Evolutionary conservation across 2,329 filamentous ascomycete genomes (phyloP).

Genomic region (Colletotrichum viniferum): DNA sequence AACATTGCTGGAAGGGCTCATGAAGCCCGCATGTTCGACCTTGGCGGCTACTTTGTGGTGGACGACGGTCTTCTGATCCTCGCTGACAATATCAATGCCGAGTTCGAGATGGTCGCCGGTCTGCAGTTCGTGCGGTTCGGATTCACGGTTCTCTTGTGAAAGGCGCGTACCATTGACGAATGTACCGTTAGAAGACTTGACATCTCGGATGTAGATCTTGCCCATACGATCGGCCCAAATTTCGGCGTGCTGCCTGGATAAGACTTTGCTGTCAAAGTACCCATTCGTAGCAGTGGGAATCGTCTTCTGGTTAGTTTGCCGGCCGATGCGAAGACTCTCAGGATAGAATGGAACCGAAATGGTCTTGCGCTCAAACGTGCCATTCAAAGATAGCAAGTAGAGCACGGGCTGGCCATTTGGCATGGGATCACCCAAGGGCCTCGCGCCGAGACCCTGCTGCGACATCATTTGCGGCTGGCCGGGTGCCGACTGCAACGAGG

Average conservation of each 20-base stretch:
- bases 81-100: slow-evolving; percentile 97
- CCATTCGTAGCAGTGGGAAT: slow-evolving; percentile 90
- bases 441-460: slow-evolving; percentile 54
- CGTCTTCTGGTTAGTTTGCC: slow-evolving; percentile 97
- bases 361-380: slow-evolving; percentile 95
- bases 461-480: slow-evolving; percentile 40
- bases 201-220: slow-evolving; percentile 94
- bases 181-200: slow-evolving; percentile 98
- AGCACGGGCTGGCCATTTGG: slow-evolving; percentile 76
- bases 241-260: slow-evolving; percentile 95
- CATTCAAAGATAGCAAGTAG: slow-evolving; percentile 88
- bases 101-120: slow-evolving; percentile 92
- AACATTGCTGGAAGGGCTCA: slow-evolving; percentile 75
- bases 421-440: slow-evolving; percentile 68
- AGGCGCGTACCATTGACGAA: slow-evolving; percentile 93
- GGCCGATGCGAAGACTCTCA: slow-evolving; percentile 92
- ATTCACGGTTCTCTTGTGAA: slow-evolving; percentile 94
- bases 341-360: slow-evolving; percentile 92
- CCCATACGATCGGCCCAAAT: slow-evolving; percentile 87
- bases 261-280: slow-evolving; percentile 97
- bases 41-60: slow-evolving; percentile 98
- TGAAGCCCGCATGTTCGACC: slow-evolving; percentile 91
- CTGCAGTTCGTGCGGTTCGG: slow-evolving; percentile 90
- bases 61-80: slow-evolving; percentile 97
- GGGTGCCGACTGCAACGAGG: slow-evolving; percentile 42